A percentile compares a stretch with the other conserved stretches of the same genome.
Evolutionary conservation across 2,329 filamentous ascomycete genomes (phyloP).

Genomic region (Colletotrichum kahawae): DNA sequence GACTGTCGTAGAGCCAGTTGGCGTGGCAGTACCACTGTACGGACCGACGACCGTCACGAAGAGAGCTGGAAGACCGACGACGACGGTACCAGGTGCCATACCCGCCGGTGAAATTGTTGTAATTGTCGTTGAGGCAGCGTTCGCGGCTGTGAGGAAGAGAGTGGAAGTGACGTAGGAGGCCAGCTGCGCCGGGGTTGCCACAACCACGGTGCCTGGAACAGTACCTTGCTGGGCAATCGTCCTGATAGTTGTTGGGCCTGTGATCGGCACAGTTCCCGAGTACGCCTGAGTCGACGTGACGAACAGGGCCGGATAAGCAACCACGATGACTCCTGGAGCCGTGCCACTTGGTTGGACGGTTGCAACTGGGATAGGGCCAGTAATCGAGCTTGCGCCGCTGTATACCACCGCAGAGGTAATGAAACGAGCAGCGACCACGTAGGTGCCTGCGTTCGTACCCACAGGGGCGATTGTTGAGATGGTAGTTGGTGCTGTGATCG

Average conservation of each 20-base stretch:
- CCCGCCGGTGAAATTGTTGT: neutral
- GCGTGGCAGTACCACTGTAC: neutral
- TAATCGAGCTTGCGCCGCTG: neutral
- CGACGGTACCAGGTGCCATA: neutral
- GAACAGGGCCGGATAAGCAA: conserved; percentile 1
- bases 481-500: neutral
- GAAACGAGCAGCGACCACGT: neutral
- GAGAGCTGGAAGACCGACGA: neutral
- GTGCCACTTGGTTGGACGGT: conserved; percentile 9
- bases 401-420: neutral
- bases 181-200: neutral
- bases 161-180: neutral
- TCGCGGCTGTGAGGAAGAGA: neutral
- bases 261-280: neutral
- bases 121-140: neutral
- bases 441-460: conserved; percentile 4
- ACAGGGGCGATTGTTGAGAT: neutral
- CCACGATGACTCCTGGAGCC: conserved; percentile 6
- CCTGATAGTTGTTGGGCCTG: neutral
- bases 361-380: neutral
- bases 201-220: conserved; percentile 1
- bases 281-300: conserved; percentile 4
- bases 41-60: conserved; percentile 8
- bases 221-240: conserved; percentile 5
- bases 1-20: neutral